Evolutionary conservation across 345 rosid species (phyloP).

Genomic region (Geranium rotundifolium): DNA sequence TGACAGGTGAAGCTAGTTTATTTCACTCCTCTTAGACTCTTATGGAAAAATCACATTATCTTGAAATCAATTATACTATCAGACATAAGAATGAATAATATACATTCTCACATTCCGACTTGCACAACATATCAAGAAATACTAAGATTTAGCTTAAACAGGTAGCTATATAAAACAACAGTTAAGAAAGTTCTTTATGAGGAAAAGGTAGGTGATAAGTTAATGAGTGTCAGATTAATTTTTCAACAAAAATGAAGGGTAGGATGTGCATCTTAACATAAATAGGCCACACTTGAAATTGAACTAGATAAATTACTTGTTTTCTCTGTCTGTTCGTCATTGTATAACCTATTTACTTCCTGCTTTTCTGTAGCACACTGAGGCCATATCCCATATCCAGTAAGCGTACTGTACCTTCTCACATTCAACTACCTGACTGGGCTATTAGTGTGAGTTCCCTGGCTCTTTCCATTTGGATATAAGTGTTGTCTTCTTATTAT

Average conservation of each 20-base stretch:
- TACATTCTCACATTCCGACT: too few relatives aligned
- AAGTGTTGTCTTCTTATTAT: background rate
- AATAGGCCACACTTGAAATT: background rate
- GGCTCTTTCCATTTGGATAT: background rate
- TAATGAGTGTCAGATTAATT: background rate
- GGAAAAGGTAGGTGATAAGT: background rate
- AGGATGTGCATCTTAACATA: background rate
- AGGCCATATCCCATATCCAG: conserved; percentile 78
- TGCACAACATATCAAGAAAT: too few relatives aligned
- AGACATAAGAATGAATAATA: too few relatives aligned
- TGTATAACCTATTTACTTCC: conserved; percentile 6
- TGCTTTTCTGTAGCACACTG: conserved; percentile 36
- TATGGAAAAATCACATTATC: too few relatives aligned
- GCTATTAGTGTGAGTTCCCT: conserved; percentile 65
- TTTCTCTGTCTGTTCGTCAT: background rate
- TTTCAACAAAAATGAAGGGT: background rate
- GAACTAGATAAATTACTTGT: background rate
- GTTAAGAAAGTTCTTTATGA: background rate
- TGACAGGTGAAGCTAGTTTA: too few relatives aligned
- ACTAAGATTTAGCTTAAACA: background rate
- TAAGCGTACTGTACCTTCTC: conserved; percentile 49
- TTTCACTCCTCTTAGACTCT: too few relatives aligned
- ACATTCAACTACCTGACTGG: conserved; percentile 78
- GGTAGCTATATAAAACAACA: background rate
- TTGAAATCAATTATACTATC: too few relatives aligned